Evolutionary conservation across 345 rosid genomes (phyloP).

Genomic region (thale cress (Arabidopsis thaliana)): TAIR10.1 NC_003076.8:24129501-24130000

Average conservation of each 20-base stretch:
- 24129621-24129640: slow-evolving; percentile 2
- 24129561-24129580: not conserved
- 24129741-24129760: not conserved
- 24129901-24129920: not conserved
- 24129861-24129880: not conserved
- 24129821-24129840: slow-evolving; percentile 6
- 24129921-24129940: not conserved
- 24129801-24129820: not conserved
- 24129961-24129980: not conserved
- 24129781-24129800: slow-evolving; percentile 1
- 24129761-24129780: not conserved
- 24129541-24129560: not conserved
- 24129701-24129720: slow-evolving; percentile 12
- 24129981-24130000: not conserved
- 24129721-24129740: slow-evolving; percentile 4
- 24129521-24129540: not conserved
- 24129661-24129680: not conserved
- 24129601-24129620: slow-evolving; percentile 16
- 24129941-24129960: not conserved
- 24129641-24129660: not conserved
- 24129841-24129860: not conserved
- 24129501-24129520: not conserved
- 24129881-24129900: not conserved
- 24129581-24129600: not conserved
- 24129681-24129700: not conserved